Conservation (phyloP, 257 asterid species). For the Verbena officinalis region DNA sequence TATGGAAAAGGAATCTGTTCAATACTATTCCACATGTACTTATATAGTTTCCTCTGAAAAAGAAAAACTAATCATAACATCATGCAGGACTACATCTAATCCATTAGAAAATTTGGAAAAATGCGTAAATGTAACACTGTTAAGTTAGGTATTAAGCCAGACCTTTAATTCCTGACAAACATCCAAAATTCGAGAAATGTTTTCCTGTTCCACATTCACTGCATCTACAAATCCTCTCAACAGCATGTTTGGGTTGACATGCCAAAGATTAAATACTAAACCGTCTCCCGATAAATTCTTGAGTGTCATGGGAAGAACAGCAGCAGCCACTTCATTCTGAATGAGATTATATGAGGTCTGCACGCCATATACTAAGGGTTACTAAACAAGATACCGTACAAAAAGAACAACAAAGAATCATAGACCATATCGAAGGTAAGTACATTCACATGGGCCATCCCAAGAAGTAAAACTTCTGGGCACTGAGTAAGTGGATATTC, state of each 20-base stretch:
- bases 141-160: slow-evolving; percentile 25
- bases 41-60: background rate
- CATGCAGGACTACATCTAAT: background rate
- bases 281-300: slow-evolving; percentile 49
- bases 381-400: slow-evolving; percentile 16
- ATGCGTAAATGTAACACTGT: background rate
- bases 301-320: slow-evolving; percentile 59
- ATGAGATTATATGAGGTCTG: slow-evolving; percentile 94
- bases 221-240: slow-evolving; percentile 81
- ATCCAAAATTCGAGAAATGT: slow-evolving; percentile 62
- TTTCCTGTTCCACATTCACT: slow-evolving; percentile 64
- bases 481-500: slow-evolving; percentile 75
- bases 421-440: slow-evolving; percentile 23
- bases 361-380: slow-evolving; percentile 34
- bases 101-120: background rate
- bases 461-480: slow-evolving; percentile 88
- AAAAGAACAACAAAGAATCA: slow-evolving; percentile 5
- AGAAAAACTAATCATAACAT: background rate
- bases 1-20: background rate
- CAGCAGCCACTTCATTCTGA: slow-evolving; percentile 74
- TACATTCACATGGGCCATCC: slow-evolving; percentile 90
- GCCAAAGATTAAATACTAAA: slow-evolving; percentile 68
- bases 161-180: slow-evolving; percentile 90
- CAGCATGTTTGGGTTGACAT: slow-evolving; percentile 67
- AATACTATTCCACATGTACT: background rate